These are phyloP conservation scores for Sphaerulina musiva DNA, from an alignment of 2,329 filamentous ascomycete species.

Conservation along the genomic window DNA sequence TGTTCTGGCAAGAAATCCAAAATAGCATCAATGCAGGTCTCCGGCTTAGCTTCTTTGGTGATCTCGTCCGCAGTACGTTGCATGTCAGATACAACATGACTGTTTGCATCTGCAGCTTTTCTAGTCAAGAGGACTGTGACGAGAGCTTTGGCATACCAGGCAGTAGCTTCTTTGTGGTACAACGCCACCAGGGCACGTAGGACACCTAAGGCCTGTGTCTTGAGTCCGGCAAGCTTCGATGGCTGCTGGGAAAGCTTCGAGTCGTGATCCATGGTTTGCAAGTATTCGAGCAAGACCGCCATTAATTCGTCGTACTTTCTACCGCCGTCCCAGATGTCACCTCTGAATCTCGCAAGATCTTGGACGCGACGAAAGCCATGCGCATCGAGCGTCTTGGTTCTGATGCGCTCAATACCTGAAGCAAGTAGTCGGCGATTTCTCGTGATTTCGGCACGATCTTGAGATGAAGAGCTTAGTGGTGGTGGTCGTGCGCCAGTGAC, in stretches of 20 bases:
- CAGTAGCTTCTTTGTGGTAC: conserved; percentile 58
- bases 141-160: conserved; percentile 61
- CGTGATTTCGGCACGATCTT: conserved; percentile 38
- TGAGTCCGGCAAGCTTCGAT: conserved; percentile 51
- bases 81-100: conserved; percentile 67
- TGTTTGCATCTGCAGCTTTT: conserved; percentile 54
- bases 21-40: conserved; percentile 38
- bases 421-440: conserved; percentile 56
- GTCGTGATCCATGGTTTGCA: conserved; percentile 48
- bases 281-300: conserved; percentile 62
- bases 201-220: conserved; percentile 65
- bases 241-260: conserved; percentile 35
- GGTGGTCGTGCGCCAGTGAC: conserved; percentile 18
- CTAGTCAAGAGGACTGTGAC: conserved; percentile 61
- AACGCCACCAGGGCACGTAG: conserved; percentile 66
- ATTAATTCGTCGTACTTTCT: conserved; percentile 65
- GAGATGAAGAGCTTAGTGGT: conserved; percentile 24
- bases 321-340: conserved; percentile 56
- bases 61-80: conserved; percentile 69
- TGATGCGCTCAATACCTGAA: conserved; percentile 68
- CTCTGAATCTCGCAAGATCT: conserved; percentile 61
- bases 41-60: conserved; percentile 56
- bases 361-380: conserved; percentile 76
- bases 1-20: conserved; percentile 34
- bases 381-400: conserved; percentile 65